Evolutionary conservation across 2,329 filamentous ascomycete species (phyloP).

Genomic region (Xylaria sp.): DNA sequence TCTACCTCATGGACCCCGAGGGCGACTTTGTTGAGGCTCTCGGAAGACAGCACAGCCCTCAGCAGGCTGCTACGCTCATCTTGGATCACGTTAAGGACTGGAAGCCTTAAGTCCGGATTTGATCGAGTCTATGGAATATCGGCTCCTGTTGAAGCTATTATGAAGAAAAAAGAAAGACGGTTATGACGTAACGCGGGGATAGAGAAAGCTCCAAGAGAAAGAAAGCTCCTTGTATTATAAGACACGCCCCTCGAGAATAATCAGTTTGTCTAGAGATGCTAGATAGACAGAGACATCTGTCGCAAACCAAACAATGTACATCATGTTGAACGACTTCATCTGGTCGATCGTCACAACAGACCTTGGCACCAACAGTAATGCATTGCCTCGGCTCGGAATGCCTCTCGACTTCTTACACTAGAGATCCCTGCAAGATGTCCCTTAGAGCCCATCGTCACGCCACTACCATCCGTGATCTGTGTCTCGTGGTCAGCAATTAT

Average conservation of each 20-base stretch:
- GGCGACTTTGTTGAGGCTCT: conserved; percentile 97
- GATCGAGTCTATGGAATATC: too few relatives aligned
- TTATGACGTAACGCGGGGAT: background rate
- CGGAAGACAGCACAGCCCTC: conserved; percentile 87
- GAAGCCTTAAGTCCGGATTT: conserved; percentile 29
- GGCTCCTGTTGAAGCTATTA: too few relatives aligned
- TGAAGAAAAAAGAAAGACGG: background rate
- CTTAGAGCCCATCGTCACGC: too few relatives aligned
- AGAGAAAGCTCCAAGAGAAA: background rate
- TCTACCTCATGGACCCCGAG: conserved; percentile 98
- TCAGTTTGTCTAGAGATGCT: conserved; percentile 9
- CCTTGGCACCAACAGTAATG: background rate
- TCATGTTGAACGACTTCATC: background rate
- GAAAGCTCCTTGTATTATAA: conserved; percentile 11
- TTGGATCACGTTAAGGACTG: conserved; percentile 72
- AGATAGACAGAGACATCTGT: background rate
- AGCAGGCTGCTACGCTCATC: conserved; percentile 79
- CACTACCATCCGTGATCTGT: too few relatives aligned
- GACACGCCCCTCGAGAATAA: conserved; percentile 19
- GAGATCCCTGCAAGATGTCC: background rate
- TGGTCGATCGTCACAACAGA: background rate
- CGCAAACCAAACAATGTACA: background rate
- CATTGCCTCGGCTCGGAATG: background rate
- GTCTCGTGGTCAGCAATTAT: background rate
- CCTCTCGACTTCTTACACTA: background rate